Conservation (phyloP, 129 eudicot genomes). For the Flaveria ramosissima region DNA sequence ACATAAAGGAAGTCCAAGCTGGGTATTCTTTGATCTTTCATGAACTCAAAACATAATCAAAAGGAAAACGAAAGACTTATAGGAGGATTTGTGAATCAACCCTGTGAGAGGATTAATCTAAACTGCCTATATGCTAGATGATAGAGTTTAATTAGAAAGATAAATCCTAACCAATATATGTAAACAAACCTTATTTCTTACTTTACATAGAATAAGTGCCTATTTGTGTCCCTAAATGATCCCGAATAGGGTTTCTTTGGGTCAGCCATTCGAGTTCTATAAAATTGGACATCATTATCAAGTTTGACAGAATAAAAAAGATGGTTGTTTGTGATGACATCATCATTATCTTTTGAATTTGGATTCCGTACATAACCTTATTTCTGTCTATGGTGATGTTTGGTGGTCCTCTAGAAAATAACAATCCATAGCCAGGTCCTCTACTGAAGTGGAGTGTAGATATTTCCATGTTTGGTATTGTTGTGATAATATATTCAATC, state of each 20-base stretch:
- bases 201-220: background rate
- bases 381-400: background rate
- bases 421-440: background rate
- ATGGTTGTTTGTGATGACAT: constrained; percentile 10
- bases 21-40: constrained; percentile 3
- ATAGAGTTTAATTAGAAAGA: background rate
- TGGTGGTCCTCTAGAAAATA: background rate
- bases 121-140: background rate
- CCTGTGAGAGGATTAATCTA: background rate
- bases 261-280: too few species aligned
- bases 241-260: background rate
- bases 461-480: too few species aligned
- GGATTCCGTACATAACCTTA: constrained; percentile 1
- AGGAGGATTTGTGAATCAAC: background rate
- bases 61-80: background rate
- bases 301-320: background rate
- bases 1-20: background rate
- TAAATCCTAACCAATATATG: background rate
- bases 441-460: too few species aligned
- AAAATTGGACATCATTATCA: background rate
- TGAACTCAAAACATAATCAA: background rate
- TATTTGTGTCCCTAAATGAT: background rate
- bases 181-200: background rate
- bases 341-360: background rate
- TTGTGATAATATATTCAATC: too few species aligned